Conservation (phyloP, 2,329 filamentous ascomycete genomes). For the Fusarium napiforme region DNA sequence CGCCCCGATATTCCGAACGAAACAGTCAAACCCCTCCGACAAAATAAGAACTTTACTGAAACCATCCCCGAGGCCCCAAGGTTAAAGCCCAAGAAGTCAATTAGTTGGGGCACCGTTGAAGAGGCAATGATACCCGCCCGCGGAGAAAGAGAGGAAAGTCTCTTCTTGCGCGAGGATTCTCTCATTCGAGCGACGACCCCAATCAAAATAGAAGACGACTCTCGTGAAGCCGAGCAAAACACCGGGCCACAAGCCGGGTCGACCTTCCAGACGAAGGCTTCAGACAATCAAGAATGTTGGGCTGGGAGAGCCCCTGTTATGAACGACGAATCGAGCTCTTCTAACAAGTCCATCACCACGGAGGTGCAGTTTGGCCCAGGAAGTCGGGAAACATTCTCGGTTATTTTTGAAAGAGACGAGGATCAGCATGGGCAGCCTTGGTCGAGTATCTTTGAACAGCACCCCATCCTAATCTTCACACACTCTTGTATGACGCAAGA, state of each 20-base stretch:
- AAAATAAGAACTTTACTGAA: not conserved
- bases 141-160: conserved; percentile 39
- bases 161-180: conserved; percentile 35
- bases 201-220: not conserved
- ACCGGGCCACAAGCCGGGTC: not conserved
- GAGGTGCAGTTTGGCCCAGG: conserved; percentile 33
- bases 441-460: conserved; percentile 42
- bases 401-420: conserved; percentile 22
- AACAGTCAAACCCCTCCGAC: conserved; percentile 16
- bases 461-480: conserved; percentile 47
- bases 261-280: not conserved
- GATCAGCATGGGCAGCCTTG: conserved; percentile 33
- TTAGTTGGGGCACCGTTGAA: conserved; percentile 39
- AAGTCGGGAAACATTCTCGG: conserved; percentile 9
- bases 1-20: not conserved
- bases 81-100: conserved; percentile 43
- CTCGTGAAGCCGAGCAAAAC: not conserved
- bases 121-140: conserved; percentile 40
- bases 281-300: not conserved
- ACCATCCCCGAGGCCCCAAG: not conserved
- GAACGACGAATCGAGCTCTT: not conserved
- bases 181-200: not conserved
- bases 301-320: not conserved
- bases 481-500: conserved; percentile 51
- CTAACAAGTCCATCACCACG: conserved; percentile 12